Conservation (phyloP, 768 basidiomycete species). For the Russula brevipes region DNA sequence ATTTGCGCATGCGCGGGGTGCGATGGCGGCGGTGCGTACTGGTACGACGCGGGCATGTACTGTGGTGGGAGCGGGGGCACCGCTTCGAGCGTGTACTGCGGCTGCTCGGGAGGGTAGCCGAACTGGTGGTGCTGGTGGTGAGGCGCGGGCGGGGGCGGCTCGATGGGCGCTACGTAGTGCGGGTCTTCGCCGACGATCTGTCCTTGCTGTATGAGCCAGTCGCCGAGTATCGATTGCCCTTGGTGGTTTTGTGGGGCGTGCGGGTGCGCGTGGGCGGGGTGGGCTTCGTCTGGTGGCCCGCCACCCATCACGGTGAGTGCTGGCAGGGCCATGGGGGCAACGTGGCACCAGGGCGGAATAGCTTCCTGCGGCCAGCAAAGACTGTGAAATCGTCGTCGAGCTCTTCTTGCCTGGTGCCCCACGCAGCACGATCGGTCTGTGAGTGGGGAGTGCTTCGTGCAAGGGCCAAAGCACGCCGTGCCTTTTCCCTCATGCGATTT, state of each 20-base stretch:
- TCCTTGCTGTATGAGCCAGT: slow-evolving; percentile 20
- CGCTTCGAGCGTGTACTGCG: slow-evolving; percentile 14
- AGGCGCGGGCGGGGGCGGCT: not conserved
- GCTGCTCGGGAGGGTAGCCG: slow-evolving; percentile 12
- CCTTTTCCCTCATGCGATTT: slow-evolving; percentile 58
- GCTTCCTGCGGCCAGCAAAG: slow-evolving; percentile 60
- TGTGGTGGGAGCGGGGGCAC: slow-evolving; percentile 3
- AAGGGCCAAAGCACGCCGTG: slow-evolving; percentile 47
- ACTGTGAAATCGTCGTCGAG: slow-evolving; percentile 63
- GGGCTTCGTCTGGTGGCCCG: slow-evolving; percentile 2
- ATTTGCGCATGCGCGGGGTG: not conserved
- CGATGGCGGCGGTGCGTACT: not conserved
- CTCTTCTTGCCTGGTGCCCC: slow-evolving; percentile 44
- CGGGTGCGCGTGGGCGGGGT: not conserved
- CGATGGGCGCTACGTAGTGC: slow-evolving; percentile 6
- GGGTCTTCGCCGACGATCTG: slow-evolving; percentile 5
- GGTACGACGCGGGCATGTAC: slow-evolving; percentile 3
- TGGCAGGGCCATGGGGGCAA: slow-evolving; percentile 1
- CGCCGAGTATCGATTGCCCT: slow-evolving; percentile 2
- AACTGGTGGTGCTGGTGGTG: slow-evolving; percentile 14
- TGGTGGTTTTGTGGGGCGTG: not conserved
- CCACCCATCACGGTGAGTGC: not conserved
- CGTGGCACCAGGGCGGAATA: slow-evolving; percentile 47
- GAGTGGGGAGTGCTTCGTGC: slow-evolving; percentile 35
- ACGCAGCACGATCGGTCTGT: slow-evolving; percentile 38